Conservation (phyloP, 1,139 yeast species). For the Taphrina deformans region DNA sequence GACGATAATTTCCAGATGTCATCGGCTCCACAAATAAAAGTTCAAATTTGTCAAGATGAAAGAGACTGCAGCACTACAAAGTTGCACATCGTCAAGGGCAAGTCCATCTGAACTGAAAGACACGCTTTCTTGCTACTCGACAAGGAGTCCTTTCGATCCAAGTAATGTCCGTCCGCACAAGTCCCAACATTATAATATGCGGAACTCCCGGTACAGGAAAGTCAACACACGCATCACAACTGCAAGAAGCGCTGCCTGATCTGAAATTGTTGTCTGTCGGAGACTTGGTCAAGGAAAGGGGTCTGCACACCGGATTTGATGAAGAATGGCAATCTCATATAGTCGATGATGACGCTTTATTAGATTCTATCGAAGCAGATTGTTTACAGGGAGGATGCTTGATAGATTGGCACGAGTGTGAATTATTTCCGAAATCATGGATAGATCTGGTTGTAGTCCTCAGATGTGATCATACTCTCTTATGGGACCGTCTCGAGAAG, state of each 20-base stretch:
- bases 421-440: slow-evolving; percentile 86
- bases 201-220: slow-evolving; percentile 99
- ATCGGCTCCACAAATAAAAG: background rate
- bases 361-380: slow-evolving; percentile 77
- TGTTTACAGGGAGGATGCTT: slow-evolving; percentile 70
- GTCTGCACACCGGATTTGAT: slow-evolving; percentile 81
- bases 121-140: too few species aligned
- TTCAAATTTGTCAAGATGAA: background rate
- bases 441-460: slow-evolving; percentile 90
- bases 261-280: slow-evolving; percentile 69
- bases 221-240: slow-evolving; percentile 72
- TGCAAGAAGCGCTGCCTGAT: slow-evolving; percentile 49
- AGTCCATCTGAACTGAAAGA: too few species aligned
- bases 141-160: too few species aligned
- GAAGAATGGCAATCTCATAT: slow-evolving; percentile 79
- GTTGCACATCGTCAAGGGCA: too few species aligned
- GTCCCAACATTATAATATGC: slow-evolving; percentile 76
- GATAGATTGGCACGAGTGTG: slow-evolving; percentile 97
- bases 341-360: slow-evolving; percentile 82
- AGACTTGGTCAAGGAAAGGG: slow-evolving; percentile 74
- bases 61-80: too few species aligned
- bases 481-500: slow-evolving; percentile 67
- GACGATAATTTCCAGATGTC: background rate
- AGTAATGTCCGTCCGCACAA: background rate
- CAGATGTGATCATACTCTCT: slow-evolving; percentile 67